phyloP scores from a whole-genome alignment of 768 basidiomycete species.

The Phaffia tasmanica region DNA sequence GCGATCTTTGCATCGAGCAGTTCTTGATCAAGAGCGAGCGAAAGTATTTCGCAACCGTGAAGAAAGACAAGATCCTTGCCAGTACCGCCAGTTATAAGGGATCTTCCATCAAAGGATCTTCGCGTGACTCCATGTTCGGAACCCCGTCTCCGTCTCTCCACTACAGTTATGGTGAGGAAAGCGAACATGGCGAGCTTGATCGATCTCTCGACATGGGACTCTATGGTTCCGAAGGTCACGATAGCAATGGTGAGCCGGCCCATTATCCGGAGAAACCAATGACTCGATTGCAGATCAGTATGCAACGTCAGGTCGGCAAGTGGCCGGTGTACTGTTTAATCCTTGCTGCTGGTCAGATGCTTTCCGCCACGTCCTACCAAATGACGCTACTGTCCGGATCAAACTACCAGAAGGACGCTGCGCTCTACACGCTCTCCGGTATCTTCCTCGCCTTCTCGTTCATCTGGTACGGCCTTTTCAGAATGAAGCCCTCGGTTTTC shows the following conservation, averaged over 20 bases:
- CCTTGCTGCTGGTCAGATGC: conserved; percentile 47
- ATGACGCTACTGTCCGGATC: conserved; percentile 79
- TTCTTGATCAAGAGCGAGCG: conserved; percentile 85
- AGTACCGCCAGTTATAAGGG: conserved; percentile 44
- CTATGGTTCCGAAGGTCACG: conserved; percentile 10
- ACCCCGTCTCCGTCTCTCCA: conserved; percentile 46
- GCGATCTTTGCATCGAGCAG: conserved; percentile 83
- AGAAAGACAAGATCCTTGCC: conserved; percentile 60
- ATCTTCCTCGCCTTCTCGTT: conserved; percentile 76
- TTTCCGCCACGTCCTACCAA: conserved; percentile 87
- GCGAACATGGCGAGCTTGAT: conserved; percentile 24
- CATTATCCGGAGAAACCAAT: conserved; percentile 44
- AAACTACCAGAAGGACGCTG: conserved; percentile 66
- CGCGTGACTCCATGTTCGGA: conserved; percentile 72
- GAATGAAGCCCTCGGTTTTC: conserved; percentile 75
- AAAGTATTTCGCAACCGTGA: conserved; percentile 79
- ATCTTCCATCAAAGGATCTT: conserved; percentile 42
- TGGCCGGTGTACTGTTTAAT: conserved; percentile 66
- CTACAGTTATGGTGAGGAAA: conserved; percentile 43
- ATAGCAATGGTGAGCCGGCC: neutral
- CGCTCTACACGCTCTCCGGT: conserved; percentile 80
- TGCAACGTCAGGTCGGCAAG: conserved; percentile 65
- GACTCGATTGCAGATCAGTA: conserved; percentile 70
- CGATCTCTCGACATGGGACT: conserved; percentile 8
- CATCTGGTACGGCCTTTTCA: conserved; percentile 83